Percentiles rank a stretch among this genome's conserved stretches.
Conservation (phyloP, 257 asterid species). For the Solanum lignicaule region DNA sequence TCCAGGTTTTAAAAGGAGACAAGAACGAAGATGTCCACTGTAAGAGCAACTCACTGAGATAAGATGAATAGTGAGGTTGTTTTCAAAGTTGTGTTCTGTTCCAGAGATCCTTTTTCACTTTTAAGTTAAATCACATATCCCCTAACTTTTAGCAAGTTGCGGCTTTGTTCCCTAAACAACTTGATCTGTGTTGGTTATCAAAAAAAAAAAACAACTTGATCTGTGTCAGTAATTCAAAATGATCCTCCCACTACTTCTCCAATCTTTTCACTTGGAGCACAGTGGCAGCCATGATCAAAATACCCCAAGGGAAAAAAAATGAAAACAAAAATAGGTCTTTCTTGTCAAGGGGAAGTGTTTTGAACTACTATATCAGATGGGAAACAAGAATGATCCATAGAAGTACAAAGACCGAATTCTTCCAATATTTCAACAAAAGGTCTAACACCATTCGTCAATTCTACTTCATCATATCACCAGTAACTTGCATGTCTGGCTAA, state of each 20-base stretch:
- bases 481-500: background rate
- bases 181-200: too few species aligned
- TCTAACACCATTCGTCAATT: background rate
- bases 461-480: background rate
- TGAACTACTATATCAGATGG: background rate
- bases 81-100: background rate
- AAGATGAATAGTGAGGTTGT: background rate
- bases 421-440: background rate
- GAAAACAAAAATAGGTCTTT: background rate
- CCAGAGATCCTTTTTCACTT: background rate
- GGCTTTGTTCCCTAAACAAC: background rate
- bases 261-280: background rate
- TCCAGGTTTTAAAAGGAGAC: background rate
- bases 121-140: background rate
- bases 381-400: background rate
- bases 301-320: background rate
- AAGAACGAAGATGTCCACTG: background rate
- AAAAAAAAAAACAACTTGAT: too few species aligned
- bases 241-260: background rate
- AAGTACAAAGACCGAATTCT: background rate
- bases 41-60: background rate
- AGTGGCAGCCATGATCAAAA: background rate
- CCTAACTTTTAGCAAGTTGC: background rate
- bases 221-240: background rate
- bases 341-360: background rate